Evolutionary conservation across 345 rosid species (phyloP), one percentile per base, ranked within the genome.

Genomic region (Erucastrum elatum): DNA sequence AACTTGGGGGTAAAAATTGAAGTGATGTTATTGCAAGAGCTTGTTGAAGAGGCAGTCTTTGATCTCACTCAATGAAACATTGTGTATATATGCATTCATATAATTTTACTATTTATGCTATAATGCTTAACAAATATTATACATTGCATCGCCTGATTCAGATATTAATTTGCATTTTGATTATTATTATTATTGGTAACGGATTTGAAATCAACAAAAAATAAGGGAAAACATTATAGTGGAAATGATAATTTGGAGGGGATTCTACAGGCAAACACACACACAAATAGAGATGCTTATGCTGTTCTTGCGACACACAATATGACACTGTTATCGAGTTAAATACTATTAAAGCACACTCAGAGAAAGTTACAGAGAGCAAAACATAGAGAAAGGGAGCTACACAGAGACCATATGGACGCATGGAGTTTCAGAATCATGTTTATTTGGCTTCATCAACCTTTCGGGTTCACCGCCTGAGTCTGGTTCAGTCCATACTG

Each of bases 11-110:
- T 49, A 69, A 90, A 89, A 67, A 87, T 93, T 68, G 94, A 87
- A 81, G 70, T 81, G 82, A 84, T 79, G 66, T 78, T 96, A 84
- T 83, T 93, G 73, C 84, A 87, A 71, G 97, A 96, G 75, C 90
- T 93, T 37, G 88, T 93, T 76, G 88, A 88, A 75, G 98, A 96
- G 77, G 85, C 91, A 31, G 91, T 93, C 68, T 81, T 78, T 21
- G 90, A 88, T 67, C 68, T 90, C 77, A 81, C 86, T 41, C 29
- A 25, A 66, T 80, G 59, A 75, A 68, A 80, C 61, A 53, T 6
- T 53, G 59, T 53, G 59, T 53, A 29, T 21, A 74, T 62, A 72
- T 44, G 62, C 66, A 44, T 64, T 77, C 46, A 34, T 69, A 35
- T 27, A 75, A 39, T 39, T 39, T 56, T 27, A 39, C 37, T 74